Conservation (phyloP, 805 yeast species). For the Yamadazyma endophytica region DNA sequence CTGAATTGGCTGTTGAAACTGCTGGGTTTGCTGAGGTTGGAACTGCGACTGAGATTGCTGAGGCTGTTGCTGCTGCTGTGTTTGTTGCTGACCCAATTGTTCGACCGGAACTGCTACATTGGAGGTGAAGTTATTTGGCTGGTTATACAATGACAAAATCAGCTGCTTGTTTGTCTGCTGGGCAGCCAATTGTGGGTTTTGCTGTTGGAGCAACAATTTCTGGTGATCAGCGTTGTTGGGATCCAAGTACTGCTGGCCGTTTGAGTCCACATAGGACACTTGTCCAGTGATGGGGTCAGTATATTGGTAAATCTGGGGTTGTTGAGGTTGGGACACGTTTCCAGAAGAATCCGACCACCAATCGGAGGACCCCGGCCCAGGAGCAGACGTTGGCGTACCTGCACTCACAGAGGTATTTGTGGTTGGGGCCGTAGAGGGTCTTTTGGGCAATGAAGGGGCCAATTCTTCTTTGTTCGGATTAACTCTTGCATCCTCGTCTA, state of each 20-base stretch:
- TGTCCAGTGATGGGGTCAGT: conserved; percentile 71
- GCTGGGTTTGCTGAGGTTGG: conserved; percentile 5
- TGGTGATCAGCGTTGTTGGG: conserved; percentile 44
- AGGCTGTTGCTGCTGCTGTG: conserved; percentile 9
- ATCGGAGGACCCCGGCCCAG: conserved; percentile 13
- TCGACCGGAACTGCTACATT: conserved; percentile 22
- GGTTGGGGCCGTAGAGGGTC: conserved; percentile 23
- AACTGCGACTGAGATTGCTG: conserved; percentile 9
- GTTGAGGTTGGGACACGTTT: conserved; percentile 13
- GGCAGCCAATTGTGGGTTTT: conserved; percentile 29
- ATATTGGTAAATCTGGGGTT: conserved; percentile 58
- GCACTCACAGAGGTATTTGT: conserved; percentile 3
- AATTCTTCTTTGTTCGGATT: conserved; percentile 34
- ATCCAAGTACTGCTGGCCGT: conserved; percentile 59
- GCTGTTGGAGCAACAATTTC: conserved; percentile 31
- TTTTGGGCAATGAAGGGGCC: conserved; percentile 47
- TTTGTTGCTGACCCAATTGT: conserved; percentile 7
- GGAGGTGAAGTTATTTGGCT: conserved; percentile 25
- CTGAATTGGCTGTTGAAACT: conserved; percentile 2
- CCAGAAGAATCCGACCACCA: conserved; percentile 26
- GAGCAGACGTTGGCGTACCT: conserved; percentile 1
- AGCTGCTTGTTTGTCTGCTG: conserved; percentile 37
- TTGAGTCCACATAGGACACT: conserved; percentile 61
- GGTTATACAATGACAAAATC: conserved; percentile 40
- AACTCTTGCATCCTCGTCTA: conserved; percentile 36